A percentile compares a stretch with the other conserved stretches of the same genome.
Evolutionary conservation across 1,284 basidiomycete species (phyloP).

Genomic region (Papiliotrema nemorosa): DNA sequence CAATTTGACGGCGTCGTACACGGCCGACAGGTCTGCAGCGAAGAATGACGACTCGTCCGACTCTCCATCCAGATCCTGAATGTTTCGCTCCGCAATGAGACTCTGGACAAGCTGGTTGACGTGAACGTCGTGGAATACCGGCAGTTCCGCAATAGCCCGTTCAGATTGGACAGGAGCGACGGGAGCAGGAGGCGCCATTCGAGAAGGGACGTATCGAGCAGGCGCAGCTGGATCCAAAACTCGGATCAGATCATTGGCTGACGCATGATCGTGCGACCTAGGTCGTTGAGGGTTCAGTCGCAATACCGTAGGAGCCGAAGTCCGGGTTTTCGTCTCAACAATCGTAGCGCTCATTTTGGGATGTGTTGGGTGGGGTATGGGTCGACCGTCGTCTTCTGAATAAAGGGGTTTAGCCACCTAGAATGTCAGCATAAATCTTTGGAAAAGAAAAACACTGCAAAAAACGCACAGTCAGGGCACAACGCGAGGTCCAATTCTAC

Average conservation of each 20-base stretch:
- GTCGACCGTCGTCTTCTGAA: conserved; percentile 32
- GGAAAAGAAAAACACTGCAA: neutral
- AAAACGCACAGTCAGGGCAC: conserved; percentile 36
- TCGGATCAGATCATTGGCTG: conserved; percentile 28
- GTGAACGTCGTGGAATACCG: conserved; percentile 25
- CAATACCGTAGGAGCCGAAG: conserved; percentile 1
- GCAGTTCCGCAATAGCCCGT: conserved; percentile 7
- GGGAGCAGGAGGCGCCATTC: conserved; percentile 25
- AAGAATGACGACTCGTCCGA: conserved; percentile 84
- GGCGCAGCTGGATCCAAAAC: conserved; percentile 33
- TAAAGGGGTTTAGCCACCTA: conserved; percentile 25
- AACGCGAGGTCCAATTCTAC: conserved; percentile 20
- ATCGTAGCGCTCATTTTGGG: conserved; percentile 2
- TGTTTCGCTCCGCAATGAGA: conserved; percentile 24
- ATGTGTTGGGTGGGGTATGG: neutral
- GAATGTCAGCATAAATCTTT: neutral
- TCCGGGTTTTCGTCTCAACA: neutral
- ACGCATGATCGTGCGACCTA: conserved; percentile 2
- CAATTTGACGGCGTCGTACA: conserved; percentile 79
- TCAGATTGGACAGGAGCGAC: conserved; percentile 6
- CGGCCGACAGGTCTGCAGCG: conserved; percentile 85
- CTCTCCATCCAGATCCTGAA: conserved; percentile 11
- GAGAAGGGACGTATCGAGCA: conserved; percentile 26
- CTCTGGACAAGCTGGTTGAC: conserved; percentile 36
- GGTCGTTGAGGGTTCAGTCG: neutral